Percentiles rank a stretch among this genome's conserved stretches.
Evolutionary conservation across 768 basidiomycete genomes (phyloP).

Genomic region (Tylopilus sp.): DNA sequence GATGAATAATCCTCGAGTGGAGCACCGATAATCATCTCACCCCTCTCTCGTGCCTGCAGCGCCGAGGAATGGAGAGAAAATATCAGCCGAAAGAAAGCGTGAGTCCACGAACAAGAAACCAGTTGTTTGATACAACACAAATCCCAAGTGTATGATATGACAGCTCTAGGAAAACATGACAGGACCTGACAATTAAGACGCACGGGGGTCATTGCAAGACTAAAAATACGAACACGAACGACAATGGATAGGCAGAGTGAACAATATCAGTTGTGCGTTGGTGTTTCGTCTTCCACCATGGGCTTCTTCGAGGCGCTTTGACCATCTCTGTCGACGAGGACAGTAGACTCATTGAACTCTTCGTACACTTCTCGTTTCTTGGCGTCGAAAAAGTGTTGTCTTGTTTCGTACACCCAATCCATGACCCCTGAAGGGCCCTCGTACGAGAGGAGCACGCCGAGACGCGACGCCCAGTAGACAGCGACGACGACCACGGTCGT

Average conservation of each 20-base stretch:
- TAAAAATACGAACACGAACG: slow-evolving; percentile 3
- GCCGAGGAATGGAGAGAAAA: too few species aligned
- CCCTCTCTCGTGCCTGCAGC: background rate
- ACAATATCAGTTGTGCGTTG: background rate
- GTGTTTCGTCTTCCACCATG: slow-evolving; percentile 20
- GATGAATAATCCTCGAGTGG: too few species aligned
- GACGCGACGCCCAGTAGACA: slow-evolving; percentile 33
- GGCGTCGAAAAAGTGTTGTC: slow-evolving; percentile 16
- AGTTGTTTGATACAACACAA: slow-evolving; percentile 6
- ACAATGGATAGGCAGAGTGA: background rate
- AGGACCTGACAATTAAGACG: background rate
- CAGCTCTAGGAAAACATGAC: background rate
- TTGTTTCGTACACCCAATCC: slow-evolving; percentile 31
- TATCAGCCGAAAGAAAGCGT: background rate
- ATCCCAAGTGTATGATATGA: slow-evolving; percentile 16
- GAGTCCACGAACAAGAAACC: background rate
- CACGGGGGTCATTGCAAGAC: background rate
- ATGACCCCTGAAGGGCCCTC: slow-evolving; percentile 30
- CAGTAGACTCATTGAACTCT: slow-evolving; percentile 24
- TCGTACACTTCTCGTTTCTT: slow-evolving; percentile 19
- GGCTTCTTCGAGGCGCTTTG: slow-evolving; percentile 16
- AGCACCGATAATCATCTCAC: background rate
- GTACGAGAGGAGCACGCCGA: slow-evolving; percentile 33
- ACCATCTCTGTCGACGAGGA: slow-evolving; percentile 21
- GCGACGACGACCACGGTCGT: slow-evolving; percentile 29